These are phyloP conservation scores for Starmerella davenportii DNA, from an alignment of 805 yeast species.

Conservation along the genomic window DNA sequence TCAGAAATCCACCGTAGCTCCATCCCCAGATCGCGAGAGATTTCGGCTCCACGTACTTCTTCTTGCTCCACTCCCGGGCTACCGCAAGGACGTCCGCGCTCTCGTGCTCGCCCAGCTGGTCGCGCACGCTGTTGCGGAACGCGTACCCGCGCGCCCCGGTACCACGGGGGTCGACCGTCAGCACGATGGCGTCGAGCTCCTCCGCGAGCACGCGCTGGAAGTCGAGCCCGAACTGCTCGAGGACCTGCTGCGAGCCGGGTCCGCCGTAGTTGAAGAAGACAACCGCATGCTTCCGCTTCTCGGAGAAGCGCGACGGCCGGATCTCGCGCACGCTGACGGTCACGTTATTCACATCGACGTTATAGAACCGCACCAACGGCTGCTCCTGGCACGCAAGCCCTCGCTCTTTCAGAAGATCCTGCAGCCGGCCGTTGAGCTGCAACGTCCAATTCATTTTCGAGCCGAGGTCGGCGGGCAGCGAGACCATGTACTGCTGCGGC, in stretches of 20 bases:
- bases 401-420: constrained; percentile 15
- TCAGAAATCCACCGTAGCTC: constrained; percentile 93
- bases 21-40: constrained; percentile 90
- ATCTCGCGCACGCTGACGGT: constrained; percentile 52
- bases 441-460: constrained; percentile 22
- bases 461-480: constrained; percentile 25
- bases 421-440: constrained; percentile 20
- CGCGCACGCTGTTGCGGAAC: constrained; percentile 66
- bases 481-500: constrained; percentile 47
- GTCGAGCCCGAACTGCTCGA: constrained; percentile 37
- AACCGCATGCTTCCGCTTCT: constrained; percentile 52
- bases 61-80: constrained; percentile 50
- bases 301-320: constrained; percentile 54
- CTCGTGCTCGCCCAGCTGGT: constrained; percentile 64
- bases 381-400: constrained; percentile 29
- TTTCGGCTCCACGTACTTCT: constrained; percentile 44
- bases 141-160: constrained; percentile 75
- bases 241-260: constrained; percentile 78
- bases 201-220: constrained; percentile 68
- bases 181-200: constrained; percentile 64
- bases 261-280: constrained; percentile 89
- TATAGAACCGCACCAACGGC: constrained; percentile 29
- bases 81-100: constrained; percentile 75
- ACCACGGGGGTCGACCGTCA: constrained; percentile 93
- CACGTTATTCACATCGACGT: constrained; percentile 25